Evolutionary conservation across 495 filamentous ascomycete species (phyloP).

Genomic region (Trichoderma asperelloides): DNA sequence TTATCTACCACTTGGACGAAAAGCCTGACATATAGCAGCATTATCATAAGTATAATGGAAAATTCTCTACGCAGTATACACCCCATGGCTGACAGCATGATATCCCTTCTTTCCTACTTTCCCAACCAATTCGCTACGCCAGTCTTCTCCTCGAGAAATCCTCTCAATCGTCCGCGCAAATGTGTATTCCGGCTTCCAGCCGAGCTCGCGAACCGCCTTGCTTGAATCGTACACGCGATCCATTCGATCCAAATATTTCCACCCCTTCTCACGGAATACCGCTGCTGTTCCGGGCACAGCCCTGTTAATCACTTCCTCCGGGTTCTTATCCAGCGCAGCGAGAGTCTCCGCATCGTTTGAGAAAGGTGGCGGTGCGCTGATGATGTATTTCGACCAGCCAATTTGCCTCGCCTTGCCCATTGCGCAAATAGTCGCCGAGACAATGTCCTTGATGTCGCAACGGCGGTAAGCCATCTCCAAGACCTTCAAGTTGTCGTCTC

Average conservation of each 20-base stretch:
- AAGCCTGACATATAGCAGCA: background rate
- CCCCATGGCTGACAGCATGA: conserved; percentile 19
- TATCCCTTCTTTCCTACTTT: conserved; percentile 23
- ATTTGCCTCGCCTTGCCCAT: conserved; percentile 11
- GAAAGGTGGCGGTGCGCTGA: conserved; percentile 20
- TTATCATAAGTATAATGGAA: background rate
- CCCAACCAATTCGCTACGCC: conserved; percentile 20
- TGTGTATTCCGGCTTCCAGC: conserved; percentile 21
- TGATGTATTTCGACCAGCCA: conserved; percentile 17
- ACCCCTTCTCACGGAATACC: conserved; percentile 18
- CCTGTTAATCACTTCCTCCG: conserved; percentile 8
- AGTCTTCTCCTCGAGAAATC: conserved; percentile 18
- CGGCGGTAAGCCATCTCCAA: conserved; percentile 22
- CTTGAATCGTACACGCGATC: conserved; percentile 25
- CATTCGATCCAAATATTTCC: conserved; percentile 18
- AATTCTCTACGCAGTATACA: conserved; percentile 18
- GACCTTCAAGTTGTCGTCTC: conserved; percentile 24
- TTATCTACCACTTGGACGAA: too few relatives aligned
- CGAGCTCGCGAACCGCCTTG: conserved; percentile 17
- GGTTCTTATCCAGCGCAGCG: conserved; percentile 12
- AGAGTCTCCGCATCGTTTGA: conserved; percentile 1
- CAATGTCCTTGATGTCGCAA: conserved; percentile 22
- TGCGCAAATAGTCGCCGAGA: conserved; percentile 19
- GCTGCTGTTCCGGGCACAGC: conserved; percentile 3
- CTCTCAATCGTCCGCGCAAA: conserved; percentile 18